These are phyloP conservation scores for Penicillium diatomitis DNA, from an alignment of 495 filamentous ascomycete species.

Conservation along the genomic window DNA sequence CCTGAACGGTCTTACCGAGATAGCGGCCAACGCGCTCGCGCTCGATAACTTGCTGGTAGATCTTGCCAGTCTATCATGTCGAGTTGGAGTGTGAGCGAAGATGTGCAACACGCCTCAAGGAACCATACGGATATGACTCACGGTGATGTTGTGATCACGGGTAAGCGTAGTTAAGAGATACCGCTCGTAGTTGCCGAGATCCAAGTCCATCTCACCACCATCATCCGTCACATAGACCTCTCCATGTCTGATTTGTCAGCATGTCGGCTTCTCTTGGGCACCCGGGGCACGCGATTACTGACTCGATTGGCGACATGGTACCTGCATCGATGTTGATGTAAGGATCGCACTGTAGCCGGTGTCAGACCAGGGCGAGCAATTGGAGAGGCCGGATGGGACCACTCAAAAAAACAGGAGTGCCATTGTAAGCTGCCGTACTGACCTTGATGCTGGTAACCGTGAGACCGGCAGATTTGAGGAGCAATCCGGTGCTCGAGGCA, in stretches of 20 bases:
- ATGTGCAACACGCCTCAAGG: neutral
- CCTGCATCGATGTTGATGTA: conserved; percentile 64
- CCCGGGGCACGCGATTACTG: neutral
- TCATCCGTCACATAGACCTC: conserved; percentile 69
- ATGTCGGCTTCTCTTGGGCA: neutral
- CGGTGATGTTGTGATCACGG: conserved; percentile 21
- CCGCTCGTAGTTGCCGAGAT: conserved; percentile 89
- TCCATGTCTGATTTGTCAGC: conserved; percentile 37
- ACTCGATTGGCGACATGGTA: conserved; percentile 68
- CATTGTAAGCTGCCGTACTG: neutral
- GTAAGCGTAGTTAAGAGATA: conserved; percentile 18
- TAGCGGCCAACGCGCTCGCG: conserved; percentile 75
- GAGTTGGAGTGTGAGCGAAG: neutral
- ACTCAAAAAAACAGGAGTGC: too few species aligned
- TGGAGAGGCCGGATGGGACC: neutral
- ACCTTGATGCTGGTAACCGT: conserved; percentile 55
- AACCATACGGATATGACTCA: neutral
- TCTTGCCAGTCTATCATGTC: conserved; percentile 51
- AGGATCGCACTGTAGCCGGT: conserved; percentile 36
- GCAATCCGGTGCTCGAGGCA: conserved; percentile 52
- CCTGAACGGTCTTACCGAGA: conserved; percentile 85
- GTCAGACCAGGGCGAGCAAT: neutral
- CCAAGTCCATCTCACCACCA: conserved; percentile 79
- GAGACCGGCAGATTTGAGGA: conserved; percentile 71
- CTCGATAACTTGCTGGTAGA: conserved; percentile 81